phyloP scores from a whole-genome alignment of 2,329 filamentous ascomycete species.

The Neofusicoccum sp. region DNA sequence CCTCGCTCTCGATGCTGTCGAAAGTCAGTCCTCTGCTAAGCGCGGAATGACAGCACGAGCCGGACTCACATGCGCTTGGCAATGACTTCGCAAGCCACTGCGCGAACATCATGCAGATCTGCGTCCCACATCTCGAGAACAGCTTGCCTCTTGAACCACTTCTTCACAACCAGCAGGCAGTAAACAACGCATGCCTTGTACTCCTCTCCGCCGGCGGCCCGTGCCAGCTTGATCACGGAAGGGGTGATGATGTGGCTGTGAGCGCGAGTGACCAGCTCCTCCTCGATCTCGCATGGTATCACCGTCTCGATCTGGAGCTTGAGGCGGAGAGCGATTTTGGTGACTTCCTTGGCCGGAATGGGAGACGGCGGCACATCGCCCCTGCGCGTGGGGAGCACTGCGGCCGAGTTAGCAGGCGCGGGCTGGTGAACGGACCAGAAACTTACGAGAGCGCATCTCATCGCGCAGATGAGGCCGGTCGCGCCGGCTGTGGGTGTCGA shows the following conservation, averaged over 20 bases:
- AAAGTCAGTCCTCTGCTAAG: not conserved
- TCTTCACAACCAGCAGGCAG: slow-evolving; percentile 72
- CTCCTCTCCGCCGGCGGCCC: slow-evolving; percentile 75
- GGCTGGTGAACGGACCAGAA: slow-evolving; percentile 5
- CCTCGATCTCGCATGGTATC: slow-evolving; percentile 86
- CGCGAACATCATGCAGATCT: slow-evolving; percentile 76
- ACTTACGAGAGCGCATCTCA: slow-evolving; percentile 44
- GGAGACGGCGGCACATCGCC: slow-evolving; percentile 64
- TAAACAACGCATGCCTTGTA: slow-evolving; percentile 81
- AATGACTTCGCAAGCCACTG: slow-evolving; percentile 84
- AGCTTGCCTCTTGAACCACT: slow-evolving; percentile 81
- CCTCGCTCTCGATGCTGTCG: slow-evolving; percentile 77
- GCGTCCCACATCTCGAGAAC: slow-evolving; percentile 87
- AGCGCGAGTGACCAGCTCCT: slow-evolving; percentile 71
- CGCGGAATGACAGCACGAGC: not conserved
- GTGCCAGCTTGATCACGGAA: slow-evolving; percentile 78
- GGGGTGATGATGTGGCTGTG: slow-evolving; percentile 85
- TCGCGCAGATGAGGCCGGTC: slow-evolving; percentile 40
- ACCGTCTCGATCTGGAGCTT: slow-evolving; percentile 89
- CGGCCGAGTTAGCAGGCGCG: slow-evolving; percentile 17
- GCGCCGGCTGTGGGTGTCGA: slow-evolving; percentile 41
- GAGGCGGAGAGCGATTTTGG: slow-evolving; percentile 83
- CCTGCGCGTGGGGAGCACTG: slow-evolving; percentile 68
- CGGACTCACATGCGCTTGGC: slow-evolving; percentile 69
- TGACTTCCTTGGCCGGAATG: slow-evolving; percentile 77